Conservation (phyloP, 768 basidiomycete species). For the Coprinopsis cinerea region DNA sequence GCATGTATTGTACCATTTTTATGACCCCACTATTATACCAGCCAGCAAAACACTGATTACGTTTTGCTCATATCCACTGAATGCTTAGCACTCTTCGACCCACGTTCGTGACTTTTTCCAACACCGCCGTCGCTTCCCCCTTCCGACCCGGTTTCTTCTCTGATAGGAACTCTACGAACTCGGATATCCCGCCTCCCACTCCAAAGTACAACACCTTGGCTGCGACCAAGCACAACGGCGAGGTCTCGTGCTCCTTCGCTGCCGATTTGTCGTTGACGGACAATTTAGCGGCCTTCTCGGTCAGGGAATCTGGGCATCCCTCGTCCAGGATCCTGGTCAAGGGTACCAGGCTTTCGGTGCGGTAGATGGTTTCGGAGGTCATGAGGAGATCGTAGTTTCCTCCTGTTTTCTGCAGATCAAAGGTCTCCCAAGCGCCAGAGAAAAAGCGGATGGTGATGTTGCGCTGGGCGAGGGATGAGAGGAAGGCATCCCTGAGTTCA, state of each 20-base stretch:
- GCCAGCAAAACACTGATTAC: background rate
- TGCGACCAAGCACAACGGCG: slow-evolving; percentile 67
- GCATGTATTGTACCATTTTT: background rate
- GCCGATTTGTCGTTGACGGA: slow-evolving; percentile 2
- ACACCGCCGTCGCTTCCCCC: slow-evolving; percentile 1
- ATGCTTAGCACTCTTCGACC: slow-evolving; percentile 8
- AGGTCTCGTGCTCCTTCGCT: background rate
- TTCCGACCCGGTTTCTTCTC: slow-evolving; percentile 22
- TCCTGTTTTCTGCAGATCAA: slow-evolving; percentile 32
- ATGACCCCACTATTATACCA: background rate
- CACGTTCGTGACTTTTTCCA: slow-evolving; percentile 6
- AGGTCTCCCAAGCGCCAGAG: slow-evolving; percentile 73
- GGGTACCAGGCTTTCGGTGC: slow-evolving; percentile 46
- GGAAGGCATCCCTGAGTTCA: slow-evolving; percentile 60
- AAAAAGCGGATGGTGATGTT: slow-evolving; percentile 68
- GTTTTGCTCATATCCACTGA: slow-evolving; percentile 2
- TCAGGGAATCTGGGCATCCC: slow-evolving; percentile 35
- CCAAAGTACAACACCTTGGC: slow-evolving; percentile 94
- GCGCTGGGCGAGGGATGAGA: slow-evolving; percentile 44
- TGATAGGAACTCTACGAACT: slow-evolving; percentile 60
- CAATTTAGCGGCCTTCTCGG: background rate
- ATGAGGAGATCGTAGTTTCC: slow-evolving; percentile 63
- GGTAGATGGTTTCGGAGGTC: slow-evolving; percentile 93
- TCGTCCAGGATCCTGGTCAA: slow-evolving; percentile 42
- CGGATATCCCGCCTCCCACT: slow-evolving; percentile 84